Base-by-base conservation (phyloP, 2,329 filamentous ascomycete species). In the Thielaviopsis euricoi region DNA sequence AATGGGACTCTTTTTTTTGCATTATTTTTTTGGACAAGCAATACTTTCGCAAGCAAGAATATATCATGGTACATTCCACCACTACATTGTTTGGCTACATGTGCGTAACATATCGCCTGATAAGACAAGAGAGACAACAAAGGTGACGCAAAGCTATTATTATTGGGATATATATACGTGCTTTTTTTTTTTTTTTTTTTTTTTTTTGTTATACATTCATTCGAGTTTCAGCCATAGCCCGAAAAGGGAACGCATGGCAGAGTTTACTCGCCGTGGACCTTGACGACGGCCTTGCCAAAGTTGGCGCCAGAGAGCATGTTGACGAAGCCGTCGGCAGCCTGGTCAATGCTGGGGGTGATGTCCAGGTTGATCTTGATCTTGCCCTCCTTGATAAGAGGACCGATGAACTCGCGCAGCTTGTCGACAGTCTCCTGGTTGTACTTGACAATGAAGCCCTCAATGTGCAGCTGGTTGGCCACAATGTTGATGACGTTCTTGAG, bases 271-370 rank as follows among this genome's bases (percentile, higher is more conserved):
- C 63, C 63, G 40, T 62, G 61, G n/a, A 79, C 69, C 74, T 87
- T 86, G 65, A 93, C 66, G 22, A 93, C 79, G 17, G 87, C 86
- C 79, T 95, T 95, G 64, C 89, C 89, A 71, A 89, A 87, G 74
- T 94, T 94, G 70, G 86, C 78, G 53, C 89, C 89, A 65, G 79
- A 69, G 57, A 93, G 76, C 74, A 94, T 82, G 13, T 82, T 86
- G 13, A 91, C 70, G 61, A 94, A 76, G 0, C 85, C 89, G 58
- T 89, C 79, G 6, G 81, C 73, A 0, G 83, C 84, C n/a, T 87
- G 82, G 61, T 94, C 89, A 60, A 94, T 89, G 21, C 88, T 87
- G 57, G 83, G 76, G 0, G 84, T 89, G 59, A 86, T 73, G 64
- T 78, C 73, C 61, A 85, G 74, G 71, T 83, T 82, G 54, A 81